These are phyloP conservation scores for Chrysoporthe austroafricana DNA, from an alignment of 2,329 filamentous ascomycete genomes.

Conservation along the genomic window DNA sequence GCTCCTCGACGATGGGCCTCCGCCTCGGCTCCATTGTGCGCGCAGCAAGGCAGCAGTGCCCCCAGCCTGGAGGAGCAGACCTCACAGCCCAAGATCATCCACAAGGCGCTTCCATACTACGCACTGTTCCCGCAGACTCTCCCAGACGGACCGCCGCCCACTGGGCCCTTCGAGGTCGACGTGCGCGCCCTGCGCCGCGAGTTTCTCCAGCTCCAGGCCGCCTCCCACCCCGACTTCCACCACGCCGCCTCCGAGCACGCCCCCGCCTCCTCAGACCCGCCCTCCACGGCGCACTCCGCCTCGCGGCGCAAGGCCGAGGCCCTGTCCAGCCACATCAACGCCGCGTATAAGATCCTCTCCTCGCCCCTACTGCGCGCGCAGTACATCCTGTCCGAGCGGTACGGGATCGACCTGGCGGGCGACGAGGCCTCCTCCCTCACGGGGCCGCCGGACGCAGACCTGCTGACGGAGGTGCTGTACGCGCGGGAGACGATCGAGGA, in stretches of 20 bases:
- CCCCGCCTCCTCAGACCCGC: conserved; percentile 5
- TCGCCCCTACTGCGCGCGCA: conserved; percentile 84
- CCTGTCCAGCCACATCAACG: conserved; percentile 82
- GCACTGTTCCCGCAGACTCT: conserved; percentile 84
- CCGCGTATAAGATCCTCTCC: conserved; percentile 84
- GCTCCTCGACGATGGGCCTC: conserved; percentile 18
- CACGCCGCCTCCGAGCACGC: conserved; percentile 35
- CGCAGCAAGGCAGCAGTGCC: neutral
- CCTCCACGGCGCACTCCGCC: conserved; percentile 19
- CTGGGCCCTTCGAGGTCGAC: conserved; percentile 76
- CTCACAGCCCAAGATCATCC: conserved; percentile 15
- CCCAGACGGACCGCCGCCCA: conserved; percentile 75
- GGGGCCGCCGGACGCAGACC: conserved; percentile 61
- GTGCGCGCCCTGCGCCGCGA: conserved; percentile 73
- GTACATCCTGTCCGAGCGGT: conserved; percentile 73
- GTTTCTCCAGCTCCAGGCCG: conserved; percentile 82
- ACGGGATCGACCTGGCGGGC: conserved; percentile 76
- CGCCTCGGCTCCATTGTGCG: neutral
- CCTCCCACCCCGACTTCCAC: conserved; percentile 74
- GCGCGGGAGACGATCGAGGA: conserved; percentile 76
- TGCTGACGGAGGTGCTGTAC: conserved; percentile 81
- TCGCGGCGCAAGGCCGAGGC: conserved; percentile 65
- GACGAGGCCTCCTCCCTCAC: conserved; percentile 73
- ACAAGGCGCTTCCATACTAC: conserved; percentile 59
- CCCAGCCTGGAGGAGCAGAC: neutral